Base-by-base conservation (phyloP, 441 rosid species). In the Euphorbia celastroides region DNA sequence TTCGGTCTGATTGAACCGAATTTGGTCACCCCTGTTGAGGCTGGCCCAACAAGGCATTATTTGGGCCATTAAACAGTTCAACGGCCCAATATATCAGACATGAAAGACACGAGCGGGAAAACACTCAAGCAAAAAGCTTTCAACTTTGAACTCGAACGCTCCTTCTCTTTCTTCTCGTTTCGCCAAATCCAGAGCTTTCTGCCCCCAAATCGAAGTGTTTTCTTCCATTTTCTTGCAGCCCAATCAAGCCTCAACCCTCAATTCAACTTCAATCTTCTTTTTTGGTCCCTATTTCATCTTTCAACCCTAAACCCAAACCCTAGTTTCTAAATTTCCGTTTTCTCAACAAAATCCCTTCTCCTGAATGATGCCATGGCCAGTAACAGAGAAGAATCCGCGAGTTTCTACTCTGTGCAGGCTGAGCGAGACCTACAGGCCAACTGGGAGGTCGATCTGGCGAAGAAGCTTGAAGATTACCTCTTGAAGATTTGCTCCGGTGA, bases 401-500 rank as follows among this genome's bases (percentile, higher is more conserved):
- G 65, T 71, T 71, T 87, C 79, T 93, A 88, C 57, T 76, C 78
- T 7, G 86, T 93, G n/a, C 91, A 86, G 50, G 94, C 97, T 23
- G 93, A 84, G 79, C 86, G 96, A 3, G 96, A 90, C 77, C 84
- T 87, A 63, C 85, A 79, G 67, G 92, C 98, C 25, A 93, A 93
- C 71, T 90, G 96, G 96, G 94, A 88, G 54, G 96, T 93, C 20
- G 85, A 90, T 80, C 83, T 93, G 59, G 80, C 96, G 63, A 78
- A 79, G 65, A 83, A 82, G 81, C 91, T 93, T 65, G 94, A 88
- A 78, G 94, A 88, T 64, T 93, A 93, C 66, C 88, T 93, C 6
- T 80, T 88, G 56, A 86, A 87, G 75, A 86, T 93, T n/a, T 93
- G 91, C 73, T 78, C 94, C 44, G 94, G 98, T 22, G 96, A 87